Base-by-base conservation (phyloP, 768 basidiomycete species). In the Trametes elegans region DNA sequence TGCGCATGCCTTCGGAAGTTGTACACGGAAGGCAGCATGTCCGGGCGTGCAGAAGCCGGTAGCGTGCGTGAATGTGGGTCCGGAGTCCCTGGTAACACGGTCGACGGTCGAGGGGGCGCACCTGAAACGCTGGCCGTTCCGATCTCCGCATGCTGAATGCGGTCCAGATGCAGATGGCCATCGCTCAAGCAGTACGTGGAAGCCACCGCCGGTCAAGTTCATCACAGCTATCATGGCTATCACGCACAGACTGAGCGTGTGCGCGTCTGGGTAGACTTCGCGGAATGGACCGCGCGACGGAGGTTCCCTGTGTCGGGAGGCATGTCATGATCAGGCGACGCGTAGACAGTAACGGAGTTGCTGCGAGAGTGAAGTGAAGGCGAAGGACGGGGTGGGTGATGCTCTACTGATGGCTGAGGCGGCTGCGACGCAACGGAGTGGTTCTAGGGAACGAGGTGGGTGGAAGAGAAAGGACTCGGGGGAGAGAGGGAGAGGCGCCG, bases 161-260 rank as follows among this genome's bases (percentile, higher is more conserved):
- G 50, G 50, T 52, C 50, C 50, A 52, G 51, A 53, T 53, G 51
- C 34, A 35, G 51, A 53, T 44, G 42, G 5, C 19, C 42, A 53
- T 53, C 51, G 51, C 51, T 21, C 34, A 53, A 53, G 51, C 51
- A 19, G 42, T 53, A 43, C 51, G n/a, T 21, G 32, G 42, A 53
- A 28, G 42, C 32, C 34, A 35, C n/a, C 11, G 42, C 21, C 28
- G 41, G 24, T 32, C 51, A 43, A 35, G 45, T 44, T 11, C 14
- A 36, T 44, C 51, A 43, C 18, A 34, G 24, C 7, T n/a, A 27
- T 26, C 41, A 35, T 44, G 51, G 27, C 7, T n/a, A 27, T 26
- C 41, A 35, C 38, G 51, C 18, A 35, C 35, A n/a, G 49, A 28
- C 28, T 24, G 27, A 31, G n/a, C 35, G 24, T 23, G 49, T 14